phyloP scores from a whole-genome alignment of 2,329 filamentous ascomycete genomes.

The Diaporthe nobilis region DNA sequence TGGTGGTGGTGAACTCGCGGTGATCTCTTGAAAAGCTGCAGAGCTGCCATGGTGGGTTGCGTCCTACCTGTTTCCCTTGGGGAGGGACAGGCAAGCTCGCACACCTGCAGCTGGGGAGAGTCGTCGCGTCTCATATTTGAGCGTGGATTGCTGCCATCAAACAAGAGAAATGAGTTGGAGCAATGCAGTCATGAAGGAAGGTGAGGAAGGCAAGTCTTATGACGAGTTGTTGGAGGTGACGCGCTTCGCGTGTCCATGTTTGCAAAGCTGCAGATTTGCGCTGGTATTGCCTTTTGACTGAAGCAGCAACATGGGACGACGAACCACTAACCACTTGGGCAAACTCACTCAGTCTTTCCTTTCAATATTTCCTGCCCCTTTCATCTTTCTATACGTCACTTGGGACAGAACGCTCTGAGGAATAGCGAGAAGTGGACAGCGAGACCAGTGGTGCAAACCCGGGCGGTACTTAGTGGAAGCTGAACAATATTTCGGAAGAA shows the following conservation, averaged over 20 bases:
- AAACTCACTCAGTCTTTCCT: neutral
- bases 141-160: neutral
- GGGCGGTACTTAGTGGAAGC: neutral
- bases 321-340: neutral
- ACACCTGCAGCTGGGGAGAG: neutral
- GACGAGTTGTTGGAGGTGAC: neutral
- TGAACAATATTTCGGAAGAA: neutral
- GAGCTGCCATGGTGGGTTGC: neutral
- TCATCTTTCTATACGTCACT: neutral
- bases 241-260: neutral
- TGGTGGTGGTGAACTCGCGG: neutral
- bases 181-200: neutral
- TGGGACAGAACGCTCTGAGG: neutral
- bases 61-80: slow-evolving; percentile 11
- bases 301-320: neutral
- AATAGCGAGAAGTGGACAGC: too few species aligned
- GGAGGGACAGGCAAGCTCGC: slow-evolving; percentile 12
- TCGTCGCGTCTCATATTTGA: slow-evolving; percentile 19
- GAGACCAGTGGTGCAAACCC: neutral
- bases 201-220: neutral
- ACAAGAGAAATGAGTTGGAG: neutral
- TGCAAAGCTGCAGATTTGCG: neutral
- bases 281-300: slow-evolving; percentile 1
- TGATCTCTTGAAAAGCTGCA: neutral
- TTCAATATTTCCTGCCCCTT: neutral